Conservation (phyloP, 345 rosid species). For the Geranium brycei region DNA sequence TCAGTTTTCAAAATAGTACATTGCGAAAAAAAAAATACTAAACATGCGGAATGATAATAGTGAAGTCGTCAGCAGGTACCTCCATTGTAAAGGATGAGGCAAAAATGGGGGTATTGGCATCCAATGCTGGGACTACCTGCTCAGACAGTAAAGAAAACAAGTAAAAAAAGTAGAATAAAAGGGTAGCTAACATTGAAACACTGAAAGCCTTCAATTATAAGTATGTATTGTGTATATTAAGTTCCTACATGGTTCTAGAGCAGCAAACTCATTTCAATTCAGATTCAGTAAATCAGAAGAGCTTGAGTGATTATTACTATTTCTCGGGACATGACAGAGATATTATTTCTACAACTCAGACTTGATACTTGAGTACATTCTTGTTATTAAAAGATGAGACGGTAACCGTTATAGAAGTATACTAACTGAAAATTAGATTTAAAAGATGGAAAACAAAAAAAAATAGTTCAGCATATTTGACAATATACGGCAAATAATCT, state of each 20-base stretch:
- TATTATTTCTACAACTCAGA: too few species aligned
- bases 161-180: slow-evolving; percentile 1
- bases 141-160: slow-evolving; percentile 13
- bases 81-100: slow-evolving; percentile 98
- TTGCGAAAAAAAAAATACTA: neutral
- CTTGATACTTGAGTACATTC: neutral
- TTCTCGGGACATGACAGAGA: too few species aligned
- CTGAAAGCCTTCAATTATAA: neutral
- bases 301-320: too few species aligned
- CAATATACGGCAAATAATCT: neutral
- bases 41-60: neutral
- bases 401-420: too few species aligned
- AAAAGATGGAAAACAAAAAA: neutral
- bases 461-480: neutral
- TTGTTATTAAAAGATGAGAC: too few species aligned
- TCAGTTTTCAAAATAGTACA: neutral
- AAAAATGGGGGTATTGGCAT: slow-evolving; percentile 65
- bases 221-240: too few species aligned
- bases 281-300: too few species aligned
- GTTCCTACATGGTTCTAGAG: neutral
- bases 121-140: slow-evolving; percentile 94
- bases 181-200: slow-evolving; percentile 2
- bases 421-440: too few species aligned
- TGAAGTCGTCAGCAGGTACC: slow-evolving; percentile 27
- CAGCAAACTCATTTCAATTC: too few species aligned